These are phyloP conservation scores for Neonothopanus nambi DNA, from an alignment of 1,284 basidiomycete species.

Conservation along the genomic window DNA sequence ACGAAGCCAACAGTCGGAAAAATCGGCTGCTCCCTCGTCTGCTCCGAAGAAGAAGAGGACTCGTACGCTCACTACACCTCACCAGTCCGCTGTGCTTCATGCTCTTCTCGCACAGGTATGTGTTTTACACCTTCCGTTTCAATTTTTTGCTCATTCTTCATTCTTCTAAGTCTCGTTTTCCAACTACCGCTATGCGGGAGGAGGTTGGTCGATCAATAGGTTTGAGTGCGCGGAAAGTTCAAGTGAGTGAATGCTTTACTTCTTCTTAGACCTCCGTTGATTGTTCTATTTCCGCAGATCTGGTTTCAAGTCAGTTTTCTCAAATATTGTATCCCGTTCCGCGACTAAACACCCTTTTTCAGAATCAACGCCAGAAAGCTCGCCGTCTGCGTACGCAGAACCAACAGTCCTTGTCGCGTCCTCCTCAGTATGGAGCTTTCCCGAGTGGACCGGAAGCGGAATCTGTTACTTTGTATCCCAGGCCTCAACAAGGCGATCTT, in stretches of 20 bases:
- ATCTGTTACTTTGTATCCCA: constrained; percentile 24
- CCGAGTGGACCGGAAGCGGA: constrained; percentile 41
- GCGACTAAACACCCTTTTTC: constrained; percentile 14
- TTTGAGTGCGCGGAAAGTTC: constrained; percentile 81
- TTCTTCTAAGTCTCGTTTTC: constrained; percentile 71
- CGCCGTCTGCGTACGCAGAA: constrained; percentile 60
- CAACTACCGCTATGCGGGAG: constrained; percentile 80
- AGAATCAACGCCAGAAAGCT: constrained; percentile 83
- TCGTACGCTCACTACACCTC: constrained; percentile 78
- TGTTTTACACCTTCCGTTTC: constrained; percentile 12
- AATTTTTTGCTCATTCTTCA: neutral
- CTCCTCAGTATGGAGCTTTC: constrained; percentile 62
- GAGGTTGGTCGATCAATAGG: constrained; percentile 82
- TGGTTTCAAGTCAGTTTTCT: constrained; percentile 71
- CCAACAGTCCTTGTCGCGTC: constrained; percentile 48
- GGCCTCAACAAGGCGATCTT: constrained; percentile 1
- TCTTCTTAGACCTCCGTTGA: constrained; percentile 14
- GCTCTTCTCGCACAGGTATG: constrained; percentile 76
- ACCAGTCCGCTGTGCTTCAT: constrained; percentile 80
- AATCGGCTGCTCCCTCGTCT: constrained; percentile 29
- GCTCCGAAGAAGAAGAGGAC: constrained; percentile 76
- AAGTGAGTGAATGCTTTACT: constrained; percentile 53
- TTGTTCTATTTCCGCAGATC: constrained; percentile 48
- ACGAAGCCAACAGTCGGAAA: constrained; percentile 35
- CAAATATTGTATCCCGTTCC: neutral